These are phyloP conservation scores for Phoma sp. DNA, from an alignment of 2,329 filamentous ascomycete genomes.

Conservation along the genomic window DNA sequence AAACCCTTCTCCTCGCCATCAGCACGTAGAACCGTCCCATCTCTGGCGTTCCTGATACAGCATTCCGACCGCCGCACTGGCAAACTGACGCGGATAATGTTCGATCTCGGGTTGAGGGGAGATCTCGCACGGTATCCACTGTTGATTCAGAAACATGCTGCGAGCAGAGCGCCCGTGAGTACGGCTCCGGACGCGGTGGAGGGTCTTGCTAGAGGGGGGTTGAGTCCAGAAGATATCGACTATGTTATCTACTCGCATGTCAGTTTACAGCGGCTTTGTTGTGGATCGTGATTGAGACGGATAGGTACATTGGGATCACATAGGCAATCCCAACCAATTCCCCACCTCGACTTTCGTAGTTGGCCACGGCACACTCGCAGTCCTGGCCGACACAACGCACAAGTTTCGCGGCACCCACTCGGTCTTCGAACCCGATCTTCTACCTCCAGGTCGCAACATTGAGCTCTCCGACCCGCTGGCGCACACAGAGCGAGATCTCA, in stretches of 20 bases:
- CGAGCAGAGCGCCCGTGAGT: constrained; percentile 53
- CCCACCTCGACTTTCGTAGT: constrained; percentile 48
- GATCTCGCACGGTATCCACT: constrained; percentile 54
- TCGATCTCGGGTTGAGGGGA: constrained; percentile 61
- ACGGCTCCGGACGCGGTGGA: constrained; percentile 51
- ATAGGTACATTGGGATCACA: constrained; percentile 52
- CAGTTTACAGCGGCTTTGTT: constrained; percentile 14
- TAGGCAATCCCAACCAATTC: constrained; percentile 51
- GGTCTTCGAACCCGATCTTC: constrained; percentile 53
- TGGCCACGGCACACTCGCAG: constrained; percentile 38
- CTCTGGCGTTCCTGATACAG: constrained; percentile 61
- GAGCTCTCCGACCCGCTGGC: constrained; percentile 51
- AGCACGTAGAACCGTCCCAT: constrained; percentile 59
- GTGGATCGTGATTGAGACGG: background rate
- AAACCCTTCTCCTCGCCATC: constrained; percentile 52
- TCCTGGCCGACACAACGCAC: constrained; percentile 32
- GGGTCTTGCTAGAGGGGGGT: constrained; percentile 45
- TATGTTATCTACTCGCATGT: constrained; percentile 52
- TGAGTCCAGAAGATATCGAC: constrained; percentile 49
- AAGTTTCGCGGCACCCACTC: constrained; percentile 41
- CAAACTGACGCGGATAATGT: constrained; percentile 53
- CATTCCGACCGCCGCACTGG: constrained; percentile 47
- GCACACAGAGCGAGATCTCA: constrained; percentile 10
- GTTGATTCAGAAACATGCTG: constrained; percentile 55
- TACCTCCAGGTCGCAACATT: constrained; percentile 52